Conservation (phyloP, 768 basidiomycete genomes). For the Psilocybe tampanensis region DNA sequence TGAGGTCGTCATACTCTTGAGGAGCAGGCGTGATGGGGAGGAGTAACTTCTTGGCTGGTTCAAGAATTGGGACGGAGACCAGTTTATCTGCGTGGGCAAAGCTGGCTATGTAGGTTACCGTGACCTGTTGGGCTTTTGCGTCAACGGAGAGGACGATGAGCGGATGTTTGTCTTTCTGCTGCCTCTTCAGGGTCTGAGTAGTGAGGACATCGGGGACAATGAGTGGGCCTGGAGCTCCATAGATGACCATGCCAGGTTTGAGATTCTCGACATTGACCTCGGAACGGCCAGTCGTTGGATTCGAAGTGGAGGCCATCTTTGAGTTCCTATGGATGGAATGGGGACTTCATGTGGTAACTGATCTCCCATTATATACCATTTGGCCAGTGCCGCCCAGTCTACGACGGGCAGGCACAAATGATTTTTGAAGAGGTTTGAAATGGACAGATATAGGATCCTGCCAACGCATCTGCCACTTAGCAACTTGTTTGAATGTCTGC, state of each 20-base stretch:
- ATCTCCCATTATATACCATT: not conserved
- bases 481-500: not conserved
- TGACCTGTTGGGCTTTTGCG: not conserved
- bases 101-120: slow-evolving; percentile 5
- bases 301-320: not conserved
- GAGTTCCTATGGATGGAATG: not conserved
- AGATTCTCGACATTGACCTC: not conserved
- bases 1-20: not conserved
- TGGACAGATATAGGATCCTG: not conserved
- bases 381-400: not conserved
- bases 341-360: not conserved
- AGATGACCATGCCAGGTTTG: slow-evolving; percentile 6
- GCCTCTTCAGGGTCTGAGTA: not conserved
- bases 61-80: not conserved
- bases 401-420: not conserved
- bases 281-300: not conserved
- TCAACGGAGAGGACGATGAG: slow-evolving; percentile 6
- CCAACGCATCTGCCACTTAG: not conserved
- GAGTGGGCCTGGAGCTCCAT: not conserved
- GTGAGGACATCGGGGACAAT: slow-evolving; percentile 4
- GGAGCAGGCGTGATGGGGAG: not conserved
- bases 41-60: not conserved
- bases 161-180: slow-evolving; percentile 1
- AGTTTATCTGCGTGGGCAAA: not conserved
- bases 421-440: not conserved